Conservation (phyloP, 2,329 filamentous ascomycete species). For the Podosphaera aphanis region DNA sequence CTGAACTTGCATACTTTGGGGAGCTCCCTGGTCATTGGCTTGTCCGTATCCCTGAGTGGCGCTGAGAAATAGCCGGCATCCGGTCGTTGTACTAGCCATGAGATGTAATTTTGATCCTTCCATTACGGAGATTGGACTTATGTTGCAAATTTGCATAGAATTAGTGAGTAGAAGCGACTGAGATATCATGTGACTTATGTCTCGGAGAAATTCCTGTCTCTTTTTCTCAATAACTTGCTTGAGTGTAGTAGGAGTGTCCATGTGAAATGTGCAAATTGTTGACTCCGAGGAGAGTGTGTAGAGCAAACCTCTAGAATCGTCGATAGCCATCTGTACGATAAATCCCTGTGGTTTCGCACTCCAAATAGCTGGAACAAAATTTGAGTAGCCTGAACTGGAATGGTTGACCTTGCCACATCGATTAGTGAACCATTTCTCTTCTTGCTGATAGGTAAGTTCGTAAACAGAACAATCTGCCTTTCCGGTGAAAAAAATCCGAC, state of each 20-base stretch:
- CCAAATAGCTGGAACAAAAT: conserved; percentile 34
- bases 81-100: conserved; percentile 73
- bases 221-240: conserved; percentile 40
- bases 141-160: conserved; percentile 52
- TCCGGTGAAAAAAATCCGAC: conserved; percentile 83
- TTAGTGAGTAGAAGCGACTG: conserved; percentile 47
- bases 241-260: conserved; percentile 41
- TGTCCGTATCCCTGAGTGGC: conserved; percentile 53
- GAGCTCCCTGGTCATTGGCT: conserved; percentile 32
- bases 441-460: conserved; percentile 87
- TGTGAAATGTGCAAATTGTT: conserved; percentile 76
- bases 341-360: conserved; percentile 31
- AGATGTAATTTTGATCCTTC: conserved; percentile 70
- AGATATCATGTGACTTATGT: conserved; percentile 71
- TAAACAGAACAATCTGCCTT: conserved; percentile 65
- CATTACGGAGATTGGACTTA: conserved; percentile 58
- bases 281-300: conserved; percentile 79
- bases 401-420: conserved; percentile 77
- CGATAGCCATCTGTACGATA: conserved; percentile 59
- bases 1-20: conserved; percentile 92
- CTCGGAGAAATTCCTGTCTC: conserved; percentile 34
- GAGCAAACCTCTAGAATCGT: conserved; percentile 68
- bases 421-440: conserved; percentile 89
- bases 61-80: conserved; percentile 78
- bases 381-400: conserved; percentile 48